Conservation (phyloP, 257 asterid genomes). For the Solanum neorickii region DNA sequence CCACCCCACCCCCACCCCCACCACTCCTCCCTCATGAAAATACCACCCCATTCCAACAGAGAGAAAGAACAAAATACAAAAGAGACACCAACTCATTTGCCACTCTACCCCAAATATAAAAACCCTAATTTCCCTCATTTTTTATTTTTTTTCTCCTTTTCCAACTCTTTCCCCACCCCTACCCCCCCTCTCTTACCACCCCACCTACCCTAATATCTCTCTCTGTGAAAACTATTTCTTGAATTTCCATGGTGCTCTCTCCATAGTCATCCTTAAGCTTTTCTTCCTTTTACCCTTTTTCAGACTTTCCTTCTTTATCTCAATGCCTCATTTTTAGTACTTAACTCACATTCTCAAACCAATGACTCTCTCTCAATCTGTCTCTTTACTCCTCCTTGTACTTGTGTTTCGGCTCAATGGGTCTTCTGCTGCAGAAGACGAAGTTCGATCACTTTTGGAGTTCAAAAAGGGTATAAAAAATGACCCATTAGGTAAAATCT, state of each 20-base stretch:
- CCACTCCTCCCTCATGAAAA: background rate
- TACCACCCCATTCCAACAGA: background rate
- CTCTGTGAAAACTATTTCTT: background rate
- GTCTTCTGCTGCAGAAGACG: constrained; percentile 29
- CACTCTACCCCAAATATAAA: constrained; percentile 15
- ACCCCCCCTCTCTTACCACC: background rate
- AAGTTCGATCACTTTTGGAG: constrained; percentile 71
- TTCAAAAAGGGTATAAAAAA: constrained; percentile 64
- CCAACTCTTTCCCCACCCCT: background rate
- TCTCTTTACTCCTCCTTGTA: constrained; percentile 7
- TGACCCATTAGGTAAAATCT: constrained; percentile 48
- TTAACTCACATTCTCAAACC: constrained; percentile 1
- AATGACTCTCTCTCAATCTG: background rate
- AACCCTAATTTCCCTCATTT: constrained; percentile 28
- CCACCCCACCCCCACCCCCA: background rate
- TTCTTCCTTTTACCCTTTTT: background rate
- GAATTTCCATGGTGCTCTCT: background rate
- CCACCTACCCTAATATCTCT: constrained; percentile 9
- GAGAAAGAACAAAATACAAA: background rate
- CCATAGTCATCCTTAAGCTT: background rate
- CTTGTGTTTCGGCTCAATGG: constrained; percentile 13
- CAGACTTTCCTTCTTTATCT: background rate
- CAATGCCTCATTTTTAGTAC: constrained; percentile 38
- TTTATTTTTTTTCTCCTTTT: background rate
- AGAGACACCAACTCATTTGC: constrained; percentile 15